Percentiles rank a stretch among this genome's conserved stretches.
Conservation (phyloP, 2,329 filamentous ascomycete species). For the Beauveria pseudobassiana region DNA sequence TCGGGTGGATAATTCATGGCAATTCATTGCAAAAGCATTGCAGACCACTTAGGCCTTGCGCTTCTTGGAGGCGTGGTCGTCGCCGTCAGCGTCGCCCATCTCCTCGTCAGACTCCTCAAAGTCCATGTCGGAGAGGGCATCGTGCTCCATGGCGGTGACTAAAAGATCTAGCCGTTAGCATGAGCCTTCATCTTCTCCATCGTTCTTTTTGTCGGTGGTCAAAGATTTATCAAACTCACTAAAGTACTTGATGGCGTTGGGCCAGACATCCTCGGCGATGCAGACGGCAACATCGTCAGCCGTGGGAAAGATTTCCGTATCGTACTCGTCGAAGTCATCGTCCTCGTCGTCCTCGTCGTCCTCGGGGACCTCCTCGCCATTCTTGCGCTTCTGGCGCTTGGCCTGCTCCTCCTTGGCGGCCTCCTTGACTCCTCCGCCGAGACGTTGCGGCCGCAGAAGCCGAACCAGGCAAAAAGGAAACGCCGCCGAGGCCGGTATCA, state of each 20-base stretch:
- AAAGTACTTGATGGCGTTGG: slow-evolving; percentile 83
- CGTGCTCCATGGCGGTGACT: slow-evolving; percentile 55
- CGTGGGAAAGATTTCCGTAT: slow-evolving; percentile 78
- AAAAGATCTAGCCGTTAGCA: slow-evolving; percentile 8
- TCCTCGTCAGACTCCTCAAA: slow-evolving; percentile 48
- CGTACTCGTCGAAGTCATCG: slow-evolving; percentile 54
- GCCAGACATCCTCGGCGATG: slow-evolving; percentile 83
- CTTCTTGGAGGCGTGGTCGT: slow-evolving; percentile 33
- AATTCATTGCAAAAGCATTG: background rate
- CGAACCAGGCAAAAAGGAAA: slow-evolving; percentile 90
- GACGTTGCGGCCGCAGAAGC: slow-evolving; percentile 64
- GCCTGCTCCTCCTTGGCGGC: slow-evolving; percentile 55
- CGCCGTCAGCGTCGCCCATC: slow-evolving; percentile 30
- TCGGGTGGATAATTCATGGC: background rate
- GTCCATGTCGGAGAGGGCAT: slow-evolving; percentile 59
- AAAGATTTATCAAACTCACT: slow-evolving; percentile 48
- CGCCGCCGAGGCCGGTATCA: slow-evolving; percentile 52
- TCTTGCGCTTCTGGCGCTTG: slow-evolving; percentile 41
- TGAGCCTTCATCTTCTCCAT: background rate
- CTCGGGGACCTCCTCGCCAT: slow-evolving; percentile 43
- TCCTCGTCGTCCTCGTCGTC: slow-evolving; percentile 51
- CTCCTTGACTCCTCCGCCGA: slow-evolving; percentile 61
- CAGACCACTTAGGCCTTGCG: slow-evolving; percentile 27
- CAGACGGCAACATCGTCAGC: slow-evolving; percentile 76
- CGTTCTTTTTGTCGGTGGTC: background rate